Percentiles rank a stretch among this genome's conserved stretches.
Evolutionary conservation across 2,329 filamentous ascomycete species (phyloP).

Genomic region (Alternaria angustiovoidea): DNA sequence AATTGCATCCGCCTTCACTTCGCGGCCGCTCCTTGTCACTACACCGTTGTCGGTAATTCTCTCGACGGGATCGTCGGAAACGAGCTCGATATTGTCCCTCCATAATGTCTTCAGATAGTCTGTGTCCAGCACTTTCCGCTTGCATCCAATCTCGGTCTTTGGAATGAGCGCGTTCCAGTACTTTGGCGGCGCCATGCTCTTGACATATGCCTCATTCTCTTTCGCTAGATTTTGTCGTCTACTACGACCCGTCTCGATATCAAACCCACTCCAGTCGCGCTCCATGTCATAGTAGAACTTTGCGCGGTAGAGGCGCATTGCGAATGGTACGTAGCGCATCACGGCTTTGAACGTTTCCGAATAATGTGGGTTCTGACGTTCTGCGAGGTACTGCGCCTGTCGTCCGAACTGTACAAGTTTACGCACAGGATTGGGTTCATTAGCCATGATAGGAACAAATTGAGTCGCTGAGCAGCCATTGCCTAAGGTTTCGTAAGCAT

Average conservation of each 20-base stretch:
- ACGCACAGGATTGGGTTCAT: conserved; percentile 46
- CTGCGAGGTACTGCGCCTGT: conserved; percentile 60
- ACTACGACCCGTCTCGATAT: conserved; percentile 48
- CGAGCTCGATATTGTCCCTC: conserved; percentile 54
- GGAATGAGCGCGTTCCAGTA: conserved; percentile 57
- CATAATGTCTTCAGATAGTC: conserved; percentile 57
- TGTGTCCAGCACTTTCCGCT: conserved; percentile 59
- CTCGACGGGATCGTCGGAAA: conserved; percentile 53
- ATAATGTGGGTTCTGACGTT: conserved; percentile 56
- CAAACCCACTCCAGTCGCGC: conserved; percentile 54
- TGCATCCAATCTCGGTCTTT: conserved; percentile 58
- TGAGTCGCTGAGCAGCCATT: conserved; percentile 61
- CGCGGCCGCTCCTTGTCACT: conserved; percentile 48
- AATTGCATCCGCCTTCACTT: conserved; percentile 56
- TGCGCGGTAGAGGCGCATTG: conserved; percentile 56
- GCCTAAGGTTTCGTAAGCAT: conserved; percentile 32
- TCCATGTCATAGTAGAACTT: conserved; percentile 56
- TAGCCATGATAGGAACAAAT: conserved; percentile 57
- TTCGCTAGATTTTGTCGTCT: conserved; percentile 50
- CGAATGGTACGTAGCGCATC: conserved; percentile 57
- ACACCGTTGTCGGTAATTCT: conserved; percentile 52
- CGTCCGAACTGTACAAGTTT: conserved; percentile 59
- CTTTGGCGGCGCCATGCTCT: conserved; percentile 52
- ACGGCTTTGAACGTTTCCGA: conserved; percentile 51
- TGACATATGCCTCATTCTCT: conserved; percentile 55